phyloP scores from a whole-genome alignment of 495 filamentous ascomycete genomes.

The Aspergillus bridgeri region DNA sequence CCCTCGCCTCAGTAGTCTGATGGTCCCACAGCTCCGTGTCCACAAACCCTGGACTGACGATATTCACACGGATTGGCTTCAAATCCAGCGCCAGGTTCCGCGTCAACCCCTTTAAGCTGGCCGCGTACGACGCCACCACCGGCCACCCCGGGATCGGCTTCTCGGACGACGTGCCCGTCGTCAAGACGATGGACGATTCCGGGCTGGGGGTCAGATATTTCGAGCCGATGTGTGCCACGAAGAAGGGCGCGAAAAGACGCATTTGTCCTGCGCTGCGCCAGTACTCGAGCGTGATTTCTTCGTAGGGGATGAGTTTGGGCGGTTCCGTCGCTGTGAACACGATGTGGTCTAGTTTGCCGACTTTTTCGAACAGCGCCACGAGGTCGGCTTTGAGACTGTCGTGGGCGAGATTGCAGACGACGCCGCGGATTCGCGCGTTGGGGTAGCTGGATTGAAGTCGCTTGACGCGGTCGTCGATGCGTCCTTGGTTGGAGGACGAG shows the following conservation, averaged over 20 bases:
- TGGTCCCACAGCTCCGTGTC: constrained; percentile 47
- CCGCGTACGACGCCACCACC: constrained; percentile 41
- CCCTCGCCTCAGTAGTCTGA: neutral
- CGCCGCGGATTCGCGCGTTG: constrained; percentile 29
- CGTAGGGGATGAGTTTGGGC: constrained; percentile 29
- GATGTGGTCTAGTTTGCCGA: constrained; percentile 55
- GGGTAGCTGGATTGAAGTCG: constrained; percentile 37
- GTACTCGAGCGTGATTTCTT: constrained; percentile 36
- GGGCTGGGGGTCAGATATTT: constrained; percentile 41
- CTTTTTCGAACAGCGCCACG: constrained; percentile 42
- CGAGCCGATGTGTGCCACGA: constrained; percentile 51
- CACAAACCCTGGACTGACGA: constrained; percentile 54
- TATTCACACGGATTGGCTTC: constrained; percentile 60
- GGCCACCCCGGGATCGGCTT: constrained; percentile 50
- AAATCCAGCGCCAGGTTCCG: constrained; percentile 58
- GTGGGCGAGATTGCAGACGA: constrained; percentile 48
- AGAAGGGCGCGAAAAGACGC: constrained; percentile 47
- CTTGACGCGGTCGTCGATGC: constrained; percentile 40
- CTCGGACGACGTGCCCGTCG: constrained; percentile 48
- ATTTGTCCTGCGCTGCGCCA: constrained; percentile 47
- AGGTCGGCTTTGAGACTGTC: constrained; percentile 42
- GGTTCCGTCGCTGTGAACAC: constrained; percentile 56
- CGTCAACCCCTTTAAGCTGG: constrained; percentile 43
- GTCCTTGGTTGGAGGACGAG: constrained; percentile 47
- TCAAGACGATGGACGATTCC: constrained; percentile 49